These are phyloP conservation scores for Scheffersomyces stipitis DNA, from an alignment of 805 yeast genomes.

Conservation along the genomic window DNA sequence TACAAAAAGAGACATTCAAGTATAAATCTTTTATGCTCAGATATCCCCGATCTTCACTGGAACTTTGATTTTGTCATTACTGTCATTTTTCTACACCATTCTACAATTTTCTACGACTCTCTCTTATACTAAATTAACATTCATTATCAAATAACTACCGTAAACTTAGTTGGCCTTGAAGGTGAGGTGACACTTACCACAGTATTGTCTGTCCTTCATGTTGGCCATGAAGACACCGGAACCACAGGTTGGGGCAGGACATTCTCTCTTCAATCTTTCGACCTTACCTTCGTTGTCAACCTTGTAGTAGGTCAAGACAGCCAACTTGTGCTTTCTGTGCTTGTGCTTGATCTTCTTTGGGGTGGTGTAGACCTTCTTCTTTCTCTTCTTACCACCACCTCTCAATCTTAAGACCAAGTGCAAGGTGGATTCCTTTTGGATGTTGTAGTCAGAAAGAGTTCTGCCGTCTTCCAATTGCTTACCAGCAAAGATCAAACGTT, in stretches of 20 bases:
- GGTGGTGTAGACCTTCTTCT: conserved; percentile 99
- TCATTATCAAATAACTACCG: too few species aligned
- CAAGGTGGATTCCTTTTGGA: conserved; percentile 98
- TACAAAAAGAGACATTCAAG: too few species aligned
- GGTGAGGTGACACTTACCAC: conserved; percentile 99
- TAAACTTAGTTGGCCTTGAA: conserved; percentile 49
- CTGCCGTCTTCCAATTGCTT: conserved; percentile 99
- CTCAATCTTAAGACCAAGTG: conserved; percentile 97
- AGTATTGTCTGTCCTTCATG: conserved; percentile 98
- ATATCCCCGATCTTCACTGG: too few species aligned
- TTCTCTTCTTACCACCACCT: conserved; percentile 99
- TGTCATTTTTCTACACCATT: too few species aligned
- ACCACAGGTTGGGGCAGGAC: conserved; percentile 91
- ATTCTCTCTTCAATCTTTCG: conserved; percentile 98
- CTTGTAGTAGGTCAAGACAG: conserved; percentile 99
- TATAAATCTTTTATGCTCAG: too few species aligned
- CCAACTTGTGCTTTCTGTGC: conserved; percentile 99
- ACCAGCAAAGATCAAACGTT: conserved; percentile 99
- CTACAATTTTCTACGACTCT: too few species aligned
- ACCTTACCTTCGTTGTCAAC: conserved; percentile 98
- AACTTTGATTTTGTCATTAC: too few species aligned
- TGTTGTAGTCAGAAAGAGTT: conserved; percentile 98
- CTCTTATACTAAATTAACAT: too few species aligned
- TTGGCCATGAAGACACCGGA: conserved; percentile 99
- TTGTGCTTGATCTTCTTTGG: conserved; percentile 99